Evolutionary conservation across 768 basidiomycete genomes (phyloP).

Genomic region (Boletus vermiculosoides): DNA sequence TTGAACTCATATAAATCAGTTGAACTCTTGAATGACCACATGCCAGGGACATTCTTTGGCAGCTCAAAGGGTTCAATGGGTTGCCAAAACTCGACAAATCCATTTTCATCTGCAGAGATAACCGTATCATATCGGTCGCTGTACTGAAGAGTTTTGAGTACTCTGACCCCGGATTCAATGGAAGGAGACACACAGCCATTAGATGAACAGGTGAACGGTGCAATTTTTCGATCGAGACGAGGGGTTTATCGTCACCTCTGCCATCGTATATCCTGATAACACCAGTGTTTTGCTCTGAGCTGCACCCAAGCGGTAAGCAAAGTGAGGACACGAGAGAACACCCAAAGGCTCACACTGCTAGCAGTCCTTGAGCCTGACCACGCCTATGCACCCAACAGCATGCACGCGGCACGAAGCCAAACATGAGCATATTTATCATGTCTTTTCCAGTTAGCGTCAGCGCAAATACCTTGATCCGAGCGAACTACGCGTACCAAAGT

Average conservation of each 20-base stretch:
- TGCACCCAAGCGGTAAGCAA: slow-evolving; percentile 34
- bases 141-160: slow-evolving; percentile 53
- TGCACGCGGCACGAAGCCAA: slow-evolving; percentile 80
- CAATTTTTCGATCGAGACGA: slow-evolving; percentile 72
- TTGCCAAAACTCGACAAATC: slow-evolving; percentile 96
- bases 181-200: slow-evolving; percentile 65
- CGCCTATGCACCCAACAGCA: slow-evolving; percentile 95
- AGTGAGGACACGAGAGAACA: not conserved
- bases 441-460: slow-evolving; percentile 46
- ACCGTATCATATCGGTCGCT: slow-evolving; percentile 88
- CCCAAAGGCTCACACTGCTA: slow-evolving; percentile 74
- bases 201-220: slow-evolving; percentile 90
- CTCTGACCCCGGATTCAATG: not conserved
- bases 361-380: slow-evolving; percentile 81
- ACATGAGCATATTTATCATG: slow-evolving; percentile 97
- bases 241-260: slow-evolving; percentile 75
- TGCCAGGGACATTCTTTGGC: slow-evolving; percentile 70
- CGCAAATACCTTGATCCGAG: not conserved
- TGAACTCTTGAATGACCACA: slow-evolving; percentile 89
- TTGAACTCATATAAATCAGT: slow-evolving; percentile 98
- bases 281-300: slow-evolving; percentile 75
- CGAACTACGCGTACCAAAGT: slow-evolving; percentile 74
- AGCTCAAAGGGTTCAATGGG: slow-evolving; percentile 84
- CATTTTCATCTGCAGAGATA: slow-evolving; percentile 90
- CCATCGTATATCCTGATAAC: slow-evolving; percentile 89